Base-by-base conservation (phyloP, 179 eudicot genomes). In the Camellia oleifera region DNA sequence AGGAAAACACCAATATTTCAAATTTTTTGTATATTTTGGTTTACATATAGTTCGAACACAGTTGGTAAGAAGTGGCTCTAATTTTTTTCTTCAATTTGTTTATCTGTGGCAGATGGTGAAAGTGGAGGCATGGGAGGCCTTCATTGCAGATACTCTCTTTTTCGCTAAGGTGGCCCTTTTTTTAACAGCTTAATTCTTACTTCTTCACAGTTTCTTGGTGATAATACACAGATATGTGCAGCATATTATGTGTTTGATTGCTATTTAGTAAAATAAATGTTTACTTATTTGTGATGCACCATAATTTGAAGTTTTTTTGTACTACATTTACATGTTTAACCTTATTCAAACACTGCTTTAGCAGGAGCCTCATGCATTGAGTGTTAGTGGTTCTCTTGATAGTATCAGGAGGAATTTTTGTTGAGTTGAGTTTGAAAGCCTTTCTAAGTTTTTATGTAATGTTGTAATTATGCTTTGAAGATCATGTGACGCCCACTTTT, bases 91-190 rank as follows among this genome's bases (percentile, higher is more conserved):
- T 45, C 52, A 14, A n/a, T 45, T 74, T 69, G 48, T 75, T 23
- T 70, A 0, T 63, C 32, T 68, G 18, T 75, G 68, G 42, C 86
- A 94, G 98, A 80, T 91, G 88, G 92, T 92, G 81, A 91, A 86
- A 80, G 90, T 86, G 75, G 98, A 92, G 85, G 88, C 92, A 54
- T 90, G 92, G 93, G 98, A 94, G 79, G 92, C 88, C 61, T 91
- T 92, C 85, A 78, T 88, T 64, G 88, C 92, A 75, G 92, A 94
- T 81, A 74, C 87, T 70, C 80, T 94, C 73, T 83, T 94, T 71
- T 94, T 79, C 15, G 97, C 92, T 18, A 93, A 94, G 98, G 98
- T 91, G 50, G 69, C 71, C 57, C 26, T 50, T 20, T 80, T 75
- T 17, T 57, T 58, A 32, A 5, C 56, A 32, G 53, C 56, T 78